phyloP scores from a whole-genome alignment of 164 flowering plant genomes.

The Echeveria elegans region DNA sequence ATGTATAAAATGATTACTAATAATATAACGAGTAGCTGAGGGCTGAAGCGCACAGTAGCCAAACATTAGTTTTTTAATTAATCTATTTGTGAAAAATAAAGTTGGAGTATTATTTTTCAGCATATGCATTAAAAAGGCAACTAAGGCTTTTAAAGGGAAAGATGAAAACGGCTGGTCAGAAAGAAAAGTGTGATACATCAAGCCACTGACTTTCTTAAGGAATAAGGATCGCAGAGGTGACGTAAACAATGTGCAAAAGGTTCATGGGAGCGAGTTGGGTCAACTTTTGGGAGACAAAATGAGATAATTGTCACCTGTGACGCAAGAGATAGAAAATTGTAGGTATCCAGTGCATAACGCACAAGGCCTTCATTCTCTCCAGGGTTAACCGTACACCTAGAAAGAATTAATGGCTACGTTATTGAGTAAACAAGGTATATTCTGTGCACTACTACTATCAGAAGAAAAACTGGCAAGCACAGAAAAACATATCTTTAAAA shows the following conservation, averaged over 20 bases:
- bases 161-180: not conserved
- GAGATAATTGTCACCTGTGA: constrained; percentile 47
- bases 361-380: constrained; percentile 97
- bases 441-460: too few species aligned
- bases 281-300: not conserved
- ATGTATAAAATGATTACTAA: too few species aligned
- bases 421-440: not conserved
- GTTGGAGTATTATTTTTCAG: not conserved
- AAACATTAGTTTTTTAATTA: too few species aligned
- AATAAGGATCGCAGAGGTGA: not conserved
- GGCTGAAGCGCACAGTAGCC: not conserved
- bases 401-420: not conserved
- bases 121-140: not conserved
- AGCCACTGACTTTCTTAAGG: not conserved
- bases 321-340: constrained; percentile 74
- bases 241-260: not conserved
- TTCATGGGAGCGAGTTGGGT: not conserved
- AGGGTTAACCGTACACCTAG: constrained; percentile 93
- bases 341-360: constrained; percentile 88
- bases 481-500: too few species aligned
- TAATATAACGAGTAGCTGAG: too few species aligned
- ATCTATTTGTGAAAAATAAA: too few species aligned
- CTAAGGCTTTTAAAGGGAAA: not conserved
- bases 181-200: not conserved
- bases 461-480: too few species aligned